These are phyloP conservation scores for Cryphonectria japonica DNA, from an alignment of 2,329 filamentous ascomycete genomes.

Conservation along the genomic window DNA sequence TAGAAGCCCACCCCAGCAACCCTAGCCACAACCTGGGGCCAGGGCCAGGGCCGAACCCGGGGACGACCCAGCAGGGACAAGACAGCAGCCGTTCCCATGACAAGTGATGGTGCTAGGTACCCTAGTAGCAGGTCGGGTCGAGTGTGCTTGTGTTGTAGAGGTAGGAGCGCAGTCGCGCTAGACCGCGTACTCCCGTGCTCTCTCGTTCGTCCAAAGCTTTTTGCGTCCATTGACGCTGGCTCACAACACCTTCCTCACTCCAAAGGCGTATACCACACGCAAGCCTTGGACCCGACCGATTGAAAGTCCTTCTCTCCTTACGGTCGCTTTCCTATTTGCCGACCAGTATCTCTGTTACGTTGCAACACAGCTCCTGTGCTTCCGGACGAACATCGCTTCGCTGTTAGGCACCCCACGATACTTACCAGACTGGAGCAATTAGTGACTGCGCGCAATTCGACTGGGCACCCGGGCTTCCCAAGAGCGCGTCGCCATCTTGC, in stretches of 20 bases:
- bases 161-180: neutral
- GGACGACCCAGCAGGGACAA: neutral
- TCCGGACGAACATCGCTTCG: neutral
- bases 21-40: neutral
- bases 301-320: neutral
- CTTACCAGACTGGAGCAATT: neutral
- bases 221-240: neutral
- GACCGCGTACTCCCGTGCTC: slow-evolving; percentile 5
- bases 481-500: slow-evolving; percentile 25
- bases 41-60: neutral
- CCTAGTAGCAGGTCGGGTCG: neutral
- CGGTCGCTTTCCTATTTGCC: neutral
- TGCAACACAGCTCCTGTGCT: neutral
- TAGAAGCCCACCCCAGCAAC: neutral
- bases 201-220: slow-evolving; percentile 1
- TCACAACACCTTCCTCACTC: neutral
- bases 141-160: too few relatives aligned
- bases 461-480: neutral
- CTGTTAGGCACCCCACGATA: neutral
- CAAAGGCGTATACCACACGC: neutral
- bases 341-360: neutral
- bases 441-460: slow-evolving; percentile 2
- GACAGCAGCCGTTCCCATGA: neutral
- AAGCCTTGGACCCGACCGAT: neutral
- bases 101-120: neutral